Evolutionary conservation across 129 eudicot genomes (phyloP).

Genomic region (Centaurea solstitialis): DNA sequence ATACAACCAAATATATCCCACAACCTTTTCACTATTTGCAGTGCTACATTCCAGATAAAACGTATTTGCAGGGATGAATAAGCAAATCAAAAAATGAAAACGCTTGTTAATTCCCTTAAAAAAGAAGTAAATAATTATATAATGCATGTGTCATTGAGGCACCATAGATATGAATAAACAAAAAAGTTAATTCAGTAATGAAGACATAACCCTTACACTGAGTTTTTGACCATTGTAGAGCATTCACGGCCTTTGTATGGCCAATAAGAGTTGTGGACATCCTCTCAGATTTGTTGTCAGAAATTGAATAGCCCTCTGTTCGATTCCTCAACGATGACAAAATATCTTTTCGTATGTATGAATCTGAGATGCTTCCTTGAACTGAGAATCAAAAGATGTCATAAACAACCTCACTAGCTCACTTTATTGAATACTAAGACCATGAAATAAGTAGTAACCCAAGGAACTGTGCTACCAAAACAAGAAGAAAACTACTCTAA

Average conservation of each 20-base stretch:
- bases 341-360: conserved; percentile 51
- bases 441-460: neutral
- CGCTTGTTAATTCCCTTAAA: neutral
- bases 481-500: neutral
- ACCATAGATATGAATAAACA: neutral
- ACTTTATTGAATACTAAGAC: neutral
- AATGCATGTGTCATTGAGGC: neutral
- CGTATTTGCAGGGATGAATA: neutral
- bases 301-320: conserved; percentile 21
- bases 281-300: conserved; percentile 34
- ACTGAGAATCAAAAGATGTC: conserved; percentile 33
- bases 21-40: neutral
- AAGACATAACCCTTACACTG: conserved; percentile 58
- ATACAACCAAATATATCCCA: neutral
- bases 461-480: neutral
- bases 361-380: conserved; percentile 65
- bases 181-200: neutral
- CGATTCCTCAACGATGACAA: conserved; percentile 51
- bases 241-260: conserved; percentile 70
- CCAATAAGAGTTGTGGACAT: conserved; percentile 53
- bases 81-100: neutral
- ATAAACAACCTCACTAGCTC: conserved; percentile 1
- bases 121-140: neutral
- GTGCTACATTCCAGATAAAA: conserved; percentile 10
- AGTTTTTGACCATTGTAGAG: conserved; percentile 75